Evolutionary conservation across 2,329 filamentous ascomycete species (phyloP).

Genomic region (Tetracladium maxilliforme): DNA sequence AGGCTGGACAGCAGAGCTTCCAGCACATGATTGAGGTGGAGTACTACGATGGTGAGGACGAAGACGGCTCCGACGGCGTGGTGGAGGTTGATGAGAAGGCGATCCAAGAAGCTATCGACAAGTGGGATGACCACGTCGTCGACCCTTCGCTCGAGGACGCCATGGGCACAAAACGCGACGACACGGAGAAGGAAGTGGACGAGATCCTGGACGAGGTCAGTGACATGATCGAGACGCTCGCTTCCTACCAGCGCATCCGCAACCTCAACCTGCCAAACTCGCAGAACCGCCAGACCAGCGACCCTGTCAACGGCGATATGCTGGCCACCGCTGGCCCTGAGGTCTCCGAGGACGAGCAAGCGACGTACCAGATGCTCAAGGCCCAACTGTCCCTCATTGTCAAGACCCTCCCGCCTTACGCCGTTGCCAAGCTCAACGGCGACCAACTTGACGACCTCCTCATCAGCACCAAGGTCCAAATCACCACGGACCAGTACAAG

Average conservation of each 20-base stretch:
- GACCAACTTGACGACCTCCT: slow-evolving; percentile 36
- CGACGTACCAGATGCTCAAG: slow-evolving; percentile 34
- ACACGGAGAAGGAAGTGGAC: slow-evolving; percentile 46
- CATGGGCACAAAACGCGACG: slow-evolving; percentile 31
- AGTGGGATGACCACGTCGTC: slow-evolving; percentile 40
- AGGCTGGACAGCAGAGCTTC: slow-evolving; percentile 49
- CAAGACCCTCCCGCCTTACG: slow-evolving; percentile 35
- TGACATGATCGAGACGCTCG: slow-evolving; percentile 60
- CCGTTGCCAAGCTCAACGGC: slow-evolving; percentile 39
- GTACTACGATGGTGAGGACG: slow-evolving; percentile 6
- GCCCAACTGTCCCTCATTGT: slow-evolving; percentile 35
- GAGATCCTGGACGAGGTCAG: slow-evolving; percentile 60
- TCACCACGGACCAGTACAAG: slow-evolving; percentile 29
- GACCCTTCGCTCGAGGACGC: slow-evolving; percentile 41
- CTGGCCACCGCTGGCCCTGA: slow-evolving; percentile 52
- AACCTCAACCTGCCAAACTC: slow-evolving; percentile 53
- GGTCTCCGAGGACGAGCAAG: slow-evolving; percentile 37
- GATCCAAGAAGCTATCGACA: slow-evolving; percentile 36
- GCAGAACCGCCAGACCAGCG: slow-evolving; percentile 42
- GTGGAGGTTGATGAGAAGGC: slow-evolving; percentile 16
- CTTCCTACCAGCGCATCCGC: slow-evolving; percentile 68
- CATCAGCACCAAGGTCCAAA: slow-evolving; percentile 33
- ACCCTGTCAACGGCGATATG: slow-evolving; percentile 53
- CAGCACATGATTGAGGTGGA: slow-evolving; percentile 35
- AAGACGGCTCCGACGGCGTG: slow-evolving; percentile 20